A percentile compares a stretch with the other conserved stretches of the same genome.
These are phyloP conservation scores for Thalia dealbata DNA, from an alignment of 176 grass and related monocot genomes.

Conservation along the genomic window DNA sequence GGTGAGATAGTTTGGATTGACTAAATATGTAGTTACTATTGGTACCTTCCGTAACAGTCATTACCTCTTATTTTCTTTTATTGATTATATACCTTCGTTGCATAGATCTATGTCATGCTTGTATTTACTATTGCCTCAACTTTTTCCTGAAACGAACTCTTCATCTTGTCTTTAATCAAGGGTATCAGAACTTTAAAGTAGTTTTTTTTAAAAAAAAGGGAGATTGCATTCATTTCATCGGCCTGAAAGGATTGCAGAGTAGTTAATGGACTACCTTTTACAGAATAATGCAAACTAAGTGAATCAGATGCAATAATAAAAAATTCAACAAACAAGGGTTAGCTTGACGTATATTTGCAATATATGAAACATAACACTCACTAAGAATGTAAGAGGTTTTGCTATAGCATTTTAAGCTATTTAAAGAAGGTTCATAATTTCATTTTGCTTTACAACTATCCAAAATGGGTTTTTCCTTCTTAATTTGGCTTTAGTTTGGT, in stretches of 20 bases:
- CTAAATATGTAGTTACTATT: background rate
- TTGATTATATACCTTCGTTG: background rate
- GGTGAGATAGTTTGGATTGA: slow-evolving; percentile 39
- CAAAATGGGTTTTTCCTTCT: background rate
- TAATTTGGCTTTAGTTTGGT: background rate
- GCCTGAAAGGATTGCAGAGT: too few relatives aligned
- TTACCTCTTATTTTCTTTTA: background rate
- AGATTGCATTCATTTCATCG: too few relatives aligned
- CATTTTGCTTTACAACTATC: background rate
- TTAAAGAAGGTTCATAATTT: background rate
- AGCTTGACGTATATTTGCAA: background rate
- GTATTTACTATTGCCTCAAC: background rate
- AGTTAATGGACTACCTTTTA: background rate
- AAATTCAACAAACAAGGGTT: background rate
- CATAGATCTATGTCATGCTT: background rate
- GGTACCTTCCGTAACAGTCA: background rate
- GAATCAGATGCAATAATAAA: background rate
- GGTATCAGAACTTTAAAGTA: background rate
- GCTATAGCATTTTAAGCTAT: background rate
- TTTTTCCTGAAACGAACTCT: background rate
- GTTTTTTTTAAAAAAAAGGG: too few relatives aligned
- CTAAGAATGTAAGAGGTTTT: background rate
- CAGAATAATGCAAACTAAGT: background rate
- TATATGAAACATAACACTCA: background rate
- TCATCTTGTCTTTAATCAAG: background rate